phyloP scores from a whole-genome alignment of 108 stramenopile species.

The Cyclostephanos tholiformis region DNA sequence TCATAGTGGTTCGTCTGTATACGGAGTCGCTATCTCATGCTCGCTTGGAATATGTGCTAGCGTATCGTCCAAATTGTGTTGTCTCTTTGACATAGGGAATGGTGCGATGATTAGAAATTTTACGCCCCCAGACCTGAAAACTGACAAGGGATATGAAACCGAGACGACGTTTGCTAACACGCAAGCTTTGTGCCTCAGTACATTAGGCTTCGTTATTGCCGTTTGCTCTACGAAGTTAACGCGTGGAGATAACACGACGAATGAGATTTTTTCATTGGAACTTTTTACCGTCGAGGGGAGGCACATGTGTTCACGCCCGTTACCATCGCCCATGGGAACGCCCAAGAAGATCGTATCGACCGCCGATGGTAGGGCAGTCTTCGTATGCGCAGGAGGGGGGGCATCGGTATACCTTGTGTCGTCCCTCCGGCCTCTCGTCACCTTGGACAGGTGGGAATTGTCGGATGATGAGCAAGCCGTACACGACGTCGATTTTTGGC shows the following conservation, averaged over 20 bases:
- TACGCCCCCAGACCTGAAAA: constrained; percentile 55
- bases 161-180: constrained; percentile 69
- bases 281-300: constrained; percentile 82
- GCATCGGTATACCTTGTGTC: constrained; percentile 81
- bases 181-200: constrained; percentile 69
- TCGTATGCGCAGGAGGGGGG: constrained; percentile 78
- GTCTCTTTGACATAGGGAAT: constrained; percentile 83
- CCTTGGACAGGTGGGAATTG: constrained; percentile 85
- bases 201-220: constrained; percentile 78
- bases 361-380: constrained; percentile 81
- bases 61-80: constrained; percentile 66
- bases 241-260: constrained; percentile 27
- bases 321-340: constrained; percentile 67
- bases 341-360: constrained; percentile 75
- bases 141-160: constrained; percentile 26
- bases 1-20: constrained; percentile 66
- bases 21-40: constrained; percentile 70
- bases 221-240: constrained; percentile 73
- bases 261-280: constrained; percentile 73
- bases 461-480: constrained; percentile 56
- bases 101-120: constrained; percentile 78
- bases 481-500: constrained; percentile 87
- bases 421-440: constrained; percentile 66
- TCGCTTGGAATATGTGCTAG: constrained; percentile 79
- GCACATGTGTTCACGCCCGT: constrained; percentile 66